Conservation (phyloP, 140 eudicot species). For the Anethum foeniculum region DNA sequence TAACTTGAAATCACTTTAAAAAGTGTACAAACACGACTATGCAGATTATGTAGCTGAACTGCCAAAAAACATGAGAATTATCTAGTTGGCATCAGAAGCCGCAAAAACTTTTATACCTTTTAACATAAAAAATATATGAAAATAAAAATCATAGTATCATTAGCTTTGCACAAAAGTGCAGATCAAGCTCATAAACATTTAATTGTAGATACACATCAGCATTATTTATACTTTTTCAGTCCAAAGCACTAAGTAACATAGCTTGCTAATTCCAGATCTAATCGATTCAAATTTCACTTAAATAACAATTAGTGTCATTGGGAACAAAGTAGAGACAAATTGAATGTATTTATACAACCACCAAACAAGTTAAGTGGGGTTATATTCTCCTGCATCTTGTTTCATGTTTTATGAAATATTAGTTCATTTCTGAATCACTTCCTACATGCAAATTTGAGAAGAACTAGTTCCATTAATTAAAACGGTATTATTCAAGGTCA, state of each 20-base stretch:
- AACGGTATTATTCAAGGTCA: background rate
- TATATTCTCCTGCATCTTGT: background rate
- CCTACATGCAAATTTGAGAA: background rate
- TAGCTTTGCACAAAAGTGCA: background rate
- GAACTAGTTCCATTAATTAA: background rate
- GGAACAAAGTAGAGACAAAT: background rate
- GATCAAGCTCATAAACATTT: background rate
- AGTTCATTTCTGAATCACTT: background rate
- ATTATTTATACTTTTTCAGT: background rate
- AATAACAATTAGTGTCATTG: background rate
- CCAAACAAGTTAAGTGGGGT: background rate
- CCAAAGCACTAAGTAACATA: background rate
- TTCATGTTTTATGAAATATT: background rate
- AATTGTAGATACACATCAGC: background rate
- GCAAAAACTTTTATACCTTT: background rate
- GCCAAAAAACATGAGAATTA: background rate
- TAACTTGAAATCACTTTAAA: background rate
- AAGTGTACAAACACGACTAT: background rate
- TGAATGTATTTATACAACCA: background rate
- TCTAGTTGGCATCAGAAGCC: background rate
- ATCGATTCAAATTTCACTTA: background rate
- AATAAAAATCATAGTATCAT: background rate
- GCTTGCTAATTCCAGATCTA: background rate
- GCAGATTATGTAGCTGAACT: background rate
- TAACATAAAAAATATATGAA: background rate